Percentiles rank a stretch among this genome's conserved stretches.
phyloP scores from a whole-genome alignment of 495 filamentous ascomycete genomes.

The Xylaria scruposa region DNA sequence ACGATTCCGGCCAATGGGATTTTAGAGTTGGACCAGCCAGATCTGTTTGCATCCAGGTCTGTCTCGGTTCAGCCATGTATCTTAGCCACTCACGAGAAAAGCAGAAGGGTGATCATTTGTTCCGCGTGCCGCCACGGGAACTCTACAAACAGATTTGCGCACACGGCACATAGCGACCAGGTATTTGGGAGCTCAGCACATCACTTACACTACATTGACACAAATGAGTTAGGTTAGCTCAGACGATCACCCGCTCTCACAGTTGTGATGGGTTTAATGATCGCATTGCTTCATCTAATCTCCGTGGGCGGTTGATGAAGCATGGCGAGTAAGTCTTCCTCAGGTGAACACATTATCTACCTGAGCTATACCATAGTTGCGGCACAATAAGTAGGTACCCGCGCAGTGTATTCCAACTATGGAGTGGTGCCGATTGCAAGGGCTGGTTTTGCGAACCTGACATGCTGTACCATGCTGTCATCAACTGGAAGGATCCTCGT shows the following conservation, averaged over 20 bases:
- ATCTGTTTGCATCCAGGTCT: slow-evolving; percentile 3
- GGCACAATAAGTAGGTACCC: background rate
- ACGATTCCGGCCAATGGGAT: background rate
- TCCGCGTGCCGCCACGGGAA: slow-evolving; percentile 16
- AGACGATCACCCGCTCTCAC: slow-evolving; percentile 21
- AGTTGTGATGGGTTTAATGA: background rate
- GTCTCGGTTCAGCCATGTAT: background rate
- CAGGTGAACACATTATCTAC: too few relatives aligned
- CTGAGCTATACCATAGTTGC: background rate
- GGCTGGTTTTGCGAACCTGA: slow-evolving; percentile 16
- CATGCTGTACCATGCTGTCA: slow-evolving; percentile 14
- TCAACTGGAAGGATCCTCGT: slow-evolving; percentile 7
- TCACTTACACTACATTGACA: too few relatives aligned
- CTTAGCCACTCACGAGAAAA: background rate
- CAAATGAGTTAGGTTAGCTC: background rate
- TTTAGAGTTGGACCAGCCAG: background rate
- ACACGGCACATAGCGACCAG: slow-evolving; percentile 7
- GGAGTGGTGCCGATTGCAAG: slow-evolving; percentile 16
- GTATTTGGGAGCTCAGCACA: slow-evolving; percentile 5
- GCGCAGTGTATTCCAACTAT: background rate
- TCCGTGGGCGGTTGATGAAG: slow-evolving; percentile 18
- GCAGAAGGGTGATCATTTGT: slow-evolving; percentile 1
- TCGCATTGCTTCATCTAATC: slow-evolving; percentile 11
- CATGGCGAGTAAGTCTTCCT: background rate
- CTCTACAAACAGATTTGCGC: background rate